Evolutionary conservation across 1,284 basidiomycete species (phyloP).

Genomic region (Cryptococcus neoformans): DNA sequence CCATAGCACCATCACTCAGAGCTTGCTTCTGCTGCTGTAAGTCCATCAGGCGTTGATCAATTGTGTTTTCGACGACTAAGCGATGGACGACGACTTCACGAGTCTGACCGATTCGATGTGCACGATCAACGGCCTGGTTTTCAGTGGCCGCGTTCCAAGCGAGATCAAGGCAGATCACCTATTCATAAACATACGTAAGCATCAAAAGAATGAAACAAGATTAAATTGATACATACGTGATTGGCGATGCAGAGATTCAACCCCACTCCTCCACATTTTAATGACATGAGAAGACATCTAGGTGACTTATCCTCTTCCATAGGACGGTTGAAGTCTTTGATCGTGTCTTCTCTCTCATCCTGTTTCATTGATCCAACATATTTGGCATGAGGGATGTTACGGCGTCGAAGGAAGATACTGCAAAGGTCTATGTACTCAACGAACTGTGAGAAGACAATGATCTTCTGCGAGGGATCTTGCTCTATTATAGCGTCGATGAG

Average conservation of each 20-base stretch:
- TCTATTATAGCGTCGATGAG: slow-evolving; percentile 26
- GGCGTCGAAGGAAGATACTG: slow-evolving; percentile 22
- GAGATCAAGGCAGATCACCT: slow-evolving; percentile 38
- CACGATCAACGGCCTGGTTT: slow-evolving; percentile 45
- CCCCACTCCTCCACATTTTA: slow-evolving; percentile 46
- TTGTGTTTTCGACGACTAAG: slow-evolving; percentile 56
- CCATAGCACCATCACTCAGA: slow-evolving; percentile 48
- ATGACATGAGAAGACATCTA: slow-evolving; percentile 46
- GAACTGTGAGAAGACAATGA: slow-evolving; percentile 45
- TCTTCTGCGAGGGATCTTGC: slow-evolving; percentile 28
- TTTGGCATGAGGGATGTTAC: slow-evolving; percentile 25
- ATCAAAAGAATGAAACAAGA: background rate
- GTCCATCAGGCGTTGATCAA: slow-evolving; percentile 45
- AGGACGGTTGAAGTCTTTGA: slow-evolving; percentile 33
- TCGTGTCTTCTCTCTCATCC: slow-evolving; percentile 31
- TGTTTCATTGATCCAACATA: slow-evolving; percentile 47
- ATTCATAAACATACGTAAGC: background rate
- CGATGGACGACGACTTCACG: slow-evolving; percentile 79
- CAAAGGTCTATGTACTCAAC: slow-evolving; percentile 42
- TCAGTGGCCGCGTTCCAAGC: slow-evolving; percentile 49
- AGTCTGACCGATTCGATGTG: slow-evolving; percentile 90
- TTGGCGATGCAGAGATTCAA: slow-evolving; percentile 42
- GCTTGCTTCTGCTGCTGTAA: slow-evolving; percentile 34
- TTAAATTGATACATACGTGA: slow-evolving; percentile 24
- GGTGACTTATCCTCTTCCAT: slow-evolving; percentile 22